phyloP scores from a whole-genome alignment of 768 basidiomycete genomes.

The Strobilomyces echinocephalus region DNA sequence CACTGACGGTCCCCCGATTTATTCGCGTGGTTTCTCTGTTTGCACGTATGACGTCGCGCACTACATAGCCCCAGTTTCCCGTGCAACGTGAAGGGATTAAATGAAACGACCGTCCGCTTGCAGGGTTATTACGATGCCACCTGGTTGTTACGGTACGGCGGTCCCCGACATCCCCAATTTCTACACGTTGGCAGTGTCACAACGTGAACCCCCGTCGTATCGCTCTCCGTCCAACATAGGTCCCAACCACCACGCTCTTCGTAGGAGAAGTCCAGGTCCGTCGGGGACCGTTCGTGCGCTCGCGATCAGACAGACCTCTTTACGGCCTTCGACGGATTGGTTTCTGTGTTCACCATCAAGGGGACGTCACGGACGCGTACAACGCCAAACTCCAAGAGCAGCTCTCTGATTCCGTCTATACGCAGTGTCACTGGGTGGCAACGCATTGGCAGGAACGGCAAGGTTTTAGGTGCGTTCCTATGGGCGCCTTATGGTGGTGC shows the following conservation, averaged over 20 bases:
- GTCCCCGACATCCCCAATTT: no score
- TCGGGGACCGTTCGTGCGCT: no score
- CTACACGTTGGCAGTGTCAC: no score
- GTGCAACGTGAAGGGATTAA: no score
- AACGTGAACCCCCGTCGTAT: no score
- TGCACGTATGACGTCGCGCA: background rate
- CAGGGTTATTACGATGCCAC: no score
- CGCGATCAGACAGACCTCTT: no score
- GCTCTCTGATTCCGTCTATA: conserved; percentile 18
- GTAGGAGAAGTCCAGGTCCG: no score
- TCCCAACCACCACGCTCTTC: no score
- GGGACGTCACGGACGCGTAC: conserved; percentile 24
- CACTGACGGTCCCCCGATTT: conserved; percentile 26
- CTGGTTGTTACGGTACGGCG: no score
- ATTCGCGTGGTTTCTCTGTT: background rate
- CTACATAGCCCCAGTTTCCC: conserved; percentile 16
- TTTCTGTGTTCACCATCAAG: conserved; percentile 21
- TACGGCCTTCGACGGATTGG: conserved; percentile 6
- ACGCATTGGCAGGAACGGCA: conserved; percentile 34
- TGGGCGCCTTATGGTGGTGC: conserved; percentile 36
- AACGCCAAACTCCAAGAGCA: conserved; percentile 21
- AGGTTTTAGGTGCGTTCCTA: conserved; percentile 38
- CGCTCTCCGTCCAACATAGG: no score
- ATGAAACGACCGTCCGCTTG: no score
- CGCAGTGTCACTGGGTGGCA: conserved; percentile 40